phyloP scores from a whole-genome alignment of 331 rosid species.

The Quercus lobata region DNA sequence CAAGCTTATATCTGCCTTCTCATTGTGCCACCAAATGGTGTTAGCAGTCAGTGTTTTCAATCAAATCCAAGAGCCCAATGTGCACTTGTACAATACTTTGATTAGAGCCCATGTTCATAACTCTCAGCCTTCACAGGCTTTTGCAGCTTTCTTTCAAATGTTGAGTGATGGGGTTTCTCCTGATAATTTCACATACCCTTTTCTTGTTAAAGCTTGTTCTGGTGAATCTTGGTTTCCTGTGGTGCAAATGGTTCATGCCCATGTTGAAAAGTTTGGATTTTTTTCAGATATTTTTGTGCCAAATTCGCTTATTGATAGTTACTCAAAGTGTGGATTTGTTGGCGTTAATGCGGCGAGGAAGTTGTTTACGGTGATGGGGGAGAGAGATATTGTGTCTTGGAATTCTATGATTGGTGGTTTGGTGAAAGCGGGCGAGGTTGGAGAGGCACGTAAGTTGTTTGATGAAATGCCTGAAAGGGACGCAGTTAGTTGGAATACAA shows the following conservation, averaged over 20 bases:
- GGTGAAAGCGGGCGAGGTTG: slow-evolving; percentile 37
- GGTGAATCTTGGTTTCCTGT: slow-evolving; percentile 34
- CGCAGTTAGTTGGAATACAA: slow-evolving; percentile 74
- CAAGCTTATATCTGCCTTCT: slow-evolving; percentile 66
- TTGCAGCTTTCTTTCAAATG: slow-evolving; percentile 46
- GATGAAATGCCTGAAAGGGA: slow-evolving; percentile 73
- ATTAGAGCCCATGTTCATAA: slow-evolving; percentile 60
- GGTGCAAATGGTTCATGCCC: slow-evolving; percentile 62
- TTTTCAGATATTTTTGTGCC: slow-evolving; percentile 62
- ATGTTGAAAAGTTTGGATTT: slow-evolving; percentile 58
- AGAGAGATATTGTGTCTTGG: slow-evolving; percentile 62
- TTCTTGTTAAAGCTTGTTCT: slow-evolving; percentile 46
- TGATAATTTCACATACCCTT: slow-evolving; percentile 64
- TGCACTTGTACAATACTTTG: slow-evolving; percentile 49
- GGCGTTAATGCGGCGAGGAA: slow-evolving; percentile 47
- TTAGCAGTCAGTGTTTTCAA: slow-evolving; percentile 56
- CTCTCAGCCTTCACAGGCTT: slow-evolving; percentile 42
- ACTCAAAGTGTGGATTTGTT: slow-evolving; percentile 53
- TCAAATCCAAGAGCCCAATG: slow-evolving; percentile 54
- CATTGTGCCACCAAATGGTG: slow-evolving; percentile 48
- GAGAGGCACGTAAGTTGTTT: slow-evolving; percentile 50
- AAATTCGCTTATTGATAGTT: slow-evolving; percentile 61
- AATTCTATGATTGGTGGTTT: slow-evolving; percentile 68
- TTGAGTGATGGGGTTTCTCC: slow-evolving; percentile 39
- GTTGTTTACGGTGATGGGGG: slow-evolving; percentile 47